Percentiles rank a stretch among this genome's conserved stretches.
These are phyloP conservation scores for Vitis rupestris DNA, from an alignment of 164 flowering plant species.

Conservation along the genomic window DNA sequence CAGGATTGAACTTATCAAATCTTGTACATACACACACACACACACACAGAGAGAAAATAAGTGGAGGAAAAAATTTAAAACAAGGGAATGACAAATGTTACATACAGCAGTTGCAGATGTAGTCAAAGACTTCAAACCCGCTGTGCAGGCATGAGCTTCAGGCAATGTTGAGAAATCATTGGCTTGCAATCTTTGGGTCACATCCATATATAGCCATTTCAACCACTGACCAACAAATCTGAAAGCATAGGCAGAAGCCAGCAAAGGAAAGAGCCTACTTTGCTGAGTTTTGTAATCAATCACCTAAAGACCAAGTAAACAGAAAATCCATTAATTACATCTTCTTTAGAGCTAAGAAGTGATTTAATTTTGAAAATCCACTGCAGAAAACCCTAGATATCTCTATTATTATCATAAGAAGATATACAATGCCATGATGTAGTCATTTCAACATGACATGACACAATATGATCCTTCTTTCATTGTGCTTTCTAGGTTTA, in stretches of 20 bases:
- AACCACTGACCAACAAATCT: constrained; percentile 98
- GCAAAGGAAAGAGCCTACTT: constrained; percentile 90
- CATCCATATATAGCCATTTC: constrained; percentile 90
- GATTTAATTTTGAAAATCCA: not conserved
- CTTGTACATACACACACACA: too few relatives aligned
- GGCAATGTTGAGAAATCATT: constrained; percentile 94
- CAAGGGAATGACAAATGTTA: not conserved
- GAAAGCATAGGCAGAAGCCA: constrained; percentile 97
- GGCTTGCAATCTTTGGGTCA: constrained; percentile 76
- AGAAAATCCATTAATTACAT: constrained; percentile 3
- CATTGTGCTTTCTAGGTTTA: too few relatives aligned
- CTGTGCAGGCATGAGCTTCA: constrained; percentile 99
- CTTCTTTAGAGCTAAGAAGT: not conserved
- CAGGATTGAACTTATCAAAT: not conserved
- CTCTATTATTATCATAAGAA: too few relatives aligned
- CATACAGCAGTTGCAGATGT: constrained; percentile 90
- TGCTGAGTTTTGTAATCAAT: constrained; percentile 99
- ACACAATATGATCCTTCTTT: too few relatives aligned
- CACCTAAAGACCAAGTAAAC: constrained; percentile 50
- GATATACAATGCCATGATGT: too few relatives aligned
- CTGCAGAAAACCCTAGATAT: not conserved
- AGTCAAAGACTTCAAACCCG: constrained; percentile 97
- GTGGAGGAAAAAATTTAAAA: not conserved
- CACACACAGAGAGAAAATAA: not conserved
- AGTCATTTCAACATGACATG: too few relatives aligned